A percentile compares a stretch with the other conserved stretches of the same genome.
These are phyloP conservation scores for Sphagnum contortum DNA, from an alignment of 225 moss, liverwort and hornwort species.

Conservation along the genomic window DNA sequence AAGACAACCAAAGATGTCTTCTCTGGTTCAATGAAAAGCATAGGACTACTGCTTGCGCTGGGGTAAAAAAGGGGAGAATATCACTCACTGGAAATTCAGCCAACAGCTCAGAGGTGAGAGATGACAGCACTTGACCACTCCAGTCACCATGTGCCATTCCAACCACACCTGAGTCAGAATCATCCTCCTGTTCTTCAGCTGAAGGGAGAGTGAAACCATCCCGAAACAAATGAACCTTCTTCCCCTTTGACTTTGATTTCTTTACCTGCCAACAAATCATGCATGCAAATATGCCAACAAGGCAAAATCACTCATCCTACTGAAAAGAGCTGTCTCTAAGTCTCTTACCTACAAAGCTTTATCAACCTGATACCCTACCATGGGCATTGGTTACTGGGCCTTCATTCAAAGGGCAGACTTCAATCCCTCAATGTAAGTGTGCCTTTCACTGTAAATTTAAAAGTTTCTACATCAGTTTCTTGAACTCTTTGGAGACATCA, in stretches of 20 bases:
- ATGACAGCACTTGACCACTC: conserved; percentile 16
- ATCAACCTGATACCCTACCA: too few relatives aligned
- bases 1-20: too few relatives aligned
- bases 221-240: conserved; percentile 39
- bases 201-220: conserved; percentile 55
- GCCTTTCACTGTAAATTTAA: too few relatives aligned
- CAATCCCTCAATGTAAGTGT: too few relatives aligned
- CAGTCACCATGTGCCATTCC: conserved; percentile 16
- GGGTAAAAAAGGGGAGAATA: not conserved
- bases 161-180: conserved; percentile 13
- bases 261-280: conserved; percentile 21
- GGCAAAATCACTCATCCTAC: not conserved
- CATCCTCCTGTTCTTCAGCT: conserved; percentile 25
- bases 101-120: conserved; percentile 4
- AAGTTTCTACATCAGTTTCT: too few relatives aligned
- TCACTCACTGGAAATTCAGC: conserved; percentile 19
- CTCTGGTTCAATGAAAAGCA: too few relatives aligned
- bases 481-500: too few relatives aligned
- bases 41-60: too few relatives aligned
- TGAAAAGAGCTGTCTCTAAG: not conserved
- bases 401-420: not conserved
- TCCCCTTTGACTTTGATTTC: conserved; percentile 44
- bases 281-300: not conserved
- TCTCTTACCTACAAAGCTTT: too few relatives aligned
- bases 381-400: not conserved